These are phyloP conservation scores for Pisolithus microcarpus DNA, from an alignment of 768 basidiomycete genomes.

Conservation along the genomic window DNA sequence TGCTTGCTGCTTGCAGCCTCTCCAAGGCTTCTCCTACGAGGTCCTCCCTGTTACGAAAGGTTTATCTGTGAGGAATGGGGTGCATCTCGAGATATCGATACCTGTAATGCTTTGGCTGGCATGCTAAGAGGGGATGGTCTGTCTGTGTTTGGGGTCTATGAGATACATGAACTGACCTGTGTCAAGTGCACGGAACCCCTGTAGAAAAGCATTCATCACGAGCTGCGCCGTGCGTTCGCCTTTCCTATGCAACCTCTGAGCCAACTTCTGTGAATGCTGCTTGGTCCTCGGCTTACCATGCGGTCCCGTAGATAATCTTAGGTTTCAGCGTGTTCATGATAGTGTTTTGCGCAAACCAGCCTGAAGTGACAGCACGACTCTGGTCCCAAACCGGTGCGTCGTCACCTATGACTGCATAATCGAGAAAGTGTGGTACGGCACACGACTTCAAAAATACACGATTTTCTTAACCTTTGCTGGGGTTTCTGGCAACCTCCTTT, in stretches of 20 bases:
- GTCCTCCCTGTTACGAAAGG: slow-evolving; percentile 50
- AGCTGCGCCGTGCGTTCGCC: slow-evolving; percentile 60
- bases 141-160: neutral
- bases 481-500: slow-evolving; percentile 22
- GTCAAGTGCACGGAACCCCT: slow-evolving; percentile 77
- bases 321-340: slow-evolving; percentile 29
- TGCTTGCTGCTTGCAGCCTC: slow-evolving; percentile 48
- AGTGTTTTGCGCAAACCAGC: neutral
- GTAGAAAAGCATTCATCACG: slow-evolving; percentile 63
- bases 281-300: slow-evolving; percentile 37
- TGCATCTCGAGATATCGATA: slow-evolving; percentile 1
- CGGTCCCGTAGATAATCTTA: slow-evolving; percentile 55
- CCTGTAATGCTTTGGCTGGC: slow-evolving; percentile 72
- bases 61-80: neutral
- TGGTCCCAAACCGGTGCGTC: too few relatives aligned
- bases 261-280: neutral
- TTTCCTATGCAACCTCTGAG: slow-evolving; percentile 47
- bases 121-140: slow-evolving; percentile 32
- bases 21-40: slow-evolving; percentile 71
- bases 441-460: slow-evolving; percentile 35
- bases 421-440: neutral
- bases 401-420: too few relatives aligned
- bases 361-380: neutral
- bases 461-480: slow-evolving; percentile 36
- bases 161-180: slow-evolving; percentile 46